These are phyloP conservation scores for Flagelloscypha sp. DNA, from an alignment of 768 basidiomycete genomes.

Conservation along the genomic window DNA sequence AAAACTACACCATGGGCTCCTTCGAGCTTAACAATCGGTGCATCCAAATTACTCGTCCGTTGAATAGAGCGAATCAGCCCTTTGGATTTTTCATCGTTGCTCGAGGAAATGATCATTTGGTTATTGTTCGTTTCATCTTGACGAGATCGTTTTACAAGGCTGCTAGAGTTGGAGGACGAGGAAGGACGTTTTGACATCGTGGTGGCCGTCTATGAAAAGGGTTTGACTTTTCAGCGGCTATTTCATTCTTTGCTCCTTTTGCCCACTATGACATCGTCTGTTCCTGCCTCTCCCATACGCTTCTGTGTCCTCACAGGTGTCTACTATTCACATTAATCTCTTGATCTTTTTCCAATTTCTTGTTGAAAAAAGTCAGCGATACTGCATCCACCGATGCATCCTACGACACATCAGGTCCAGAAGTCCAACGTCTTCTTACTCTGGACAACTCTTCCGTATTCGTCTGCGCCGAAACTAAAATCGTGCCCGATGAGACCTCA, in stretches of 20 bases:
- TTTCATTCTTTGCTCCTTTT: too few relatives aligned
- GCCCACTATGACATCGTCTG: too few relatives aligned
- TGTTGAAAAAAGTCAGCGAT: conserved; percentile 85
- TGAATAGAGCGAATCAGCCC: conserved; percentile 79
- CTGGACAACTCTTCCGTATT: conserved; percentile 20
- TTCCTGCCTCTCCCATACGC: too few relatives aligned
- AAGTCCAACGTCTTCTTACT: conserved; percentile 44
- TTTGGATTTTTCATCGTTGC: conserved; percentile 64
- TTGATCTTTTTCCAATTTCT: too few relatives aligned
- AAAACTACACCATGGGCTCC: conserved; percentile 52
- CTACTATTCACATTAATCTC: too few relatives aligned
- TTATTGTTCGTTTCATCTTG: conserved; percentile 44
- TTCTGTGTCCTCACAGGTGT: too few relatives aligned
- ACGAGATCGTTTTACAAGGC: conserved; percentile 56
- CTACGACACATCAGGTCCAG: conserved; percentile 62
- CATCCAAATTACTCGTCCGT: conserved; percentile 87
- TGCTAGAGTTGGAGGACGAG: conserved; percentile 47
- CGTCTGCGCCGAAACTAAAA: conserved; percentile 25
- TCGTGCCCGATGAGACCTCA: conserved; percentile 61
- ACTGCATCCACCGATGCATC: conserved; percentile 41
- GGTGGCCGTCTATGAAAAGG: too few relatives aligned
- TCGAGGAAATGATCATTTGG: conserved; percentile 72
- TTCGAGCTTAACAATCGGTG: conserved; percentile 86
- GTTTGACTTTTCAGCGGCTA: too few relatives aligned
- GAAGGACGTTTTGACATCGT: conserved; percentile 73